Evolutionary conservation across 2,329 filamentous ascomycete genomes (phyloP).

Genomic region (Fusarium haematococcum): DNA sequence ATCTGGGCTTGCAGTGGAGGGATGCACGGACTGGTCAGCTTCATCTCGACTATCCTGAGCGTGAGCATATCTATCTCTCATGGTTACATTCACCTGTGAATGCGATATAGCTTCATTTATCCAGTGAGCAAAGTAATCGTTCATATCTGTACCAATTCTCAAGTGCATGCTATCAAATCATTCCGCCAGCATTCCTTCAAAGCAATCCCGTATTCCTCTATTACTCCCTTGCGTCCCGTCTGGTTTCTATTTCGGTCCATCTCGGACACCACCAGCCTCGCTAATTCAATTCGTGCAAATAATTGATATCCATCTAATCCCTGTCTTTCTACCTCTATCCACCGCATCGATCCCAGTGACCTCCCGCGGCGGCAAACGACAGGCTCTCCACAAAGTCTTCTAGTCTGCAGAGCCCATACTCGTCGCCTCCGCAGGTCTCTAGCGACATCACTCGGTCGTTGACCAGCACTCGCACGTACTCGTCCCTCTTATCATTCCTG

Average conservation of each 20-base stretch:
- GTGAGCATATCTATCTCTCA: neutral
- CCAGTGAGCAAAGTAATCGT: neutral
- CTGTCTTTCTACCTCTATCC: constrained; percentile 4
- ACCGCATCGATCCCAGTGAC: constrained; percentile 70
- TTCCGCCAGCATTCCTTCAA: neutral
- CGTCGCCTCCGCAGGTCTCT: constrained; percentile 76
- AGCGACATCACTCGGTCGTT: constrained; percentile 86
- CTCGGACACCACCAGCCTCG: neutral
- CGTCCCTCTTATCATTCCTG: constrained; percentile 76
- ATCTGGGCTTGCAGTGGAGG: neutral
- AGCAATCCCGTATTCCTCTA: constrained; percentile 19
- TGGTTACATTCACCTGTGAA: neutral
- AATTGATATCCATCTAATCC: constrained; percentile 17
- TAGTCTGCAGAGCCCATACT: constrained; percentile 76
- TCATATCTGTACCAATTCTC: neutral
- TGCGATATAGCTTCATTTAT: neutral
- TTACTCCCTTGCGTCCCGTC: constrained; percentile 7
- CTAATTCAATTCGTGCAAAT: constrained; percentile 18
- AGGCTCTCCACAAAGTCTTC: constrained; percentile 79
- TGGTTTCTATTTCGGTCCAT: constrained; percentile 29
- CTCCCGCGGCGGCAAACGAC: constrained; percentile 77
- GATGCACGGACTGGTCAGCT: neutral
- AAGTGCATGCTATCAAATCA: neutral
- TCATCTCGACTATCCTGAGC: neutral
- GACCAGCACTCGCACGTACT: constrained; percentile 82